These are phyloP conservation scores for Musa balbisiana DNA, from an alignment of 202 grass and related monocot genomes.

Conservation along the genomic window DNA sequence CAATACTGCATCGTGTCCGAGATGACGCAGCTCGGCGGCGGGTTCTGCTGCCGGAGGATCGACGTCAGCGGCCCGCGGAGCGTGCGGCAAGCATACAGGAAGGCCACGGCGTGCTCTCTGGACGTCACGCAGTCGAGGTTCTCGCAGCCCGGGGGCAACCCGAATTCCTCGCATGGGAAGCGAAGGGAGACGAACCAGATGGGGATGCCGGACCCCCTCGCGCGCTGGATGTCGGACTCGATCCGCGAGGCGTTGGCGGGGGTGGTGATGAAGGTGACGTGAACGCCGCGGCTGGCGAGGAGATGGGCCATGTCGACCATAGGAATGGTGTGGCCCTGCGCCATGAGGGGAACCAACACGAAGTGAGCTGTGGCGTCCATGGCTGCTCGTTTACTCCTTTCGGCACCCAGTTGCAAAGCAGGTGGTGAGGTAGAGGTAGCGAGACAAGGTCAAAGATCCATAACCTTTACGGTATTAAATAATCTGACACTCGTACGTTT, in stretches of 20 bases:
- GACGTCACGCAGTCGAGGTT: conserved; percentile 24
- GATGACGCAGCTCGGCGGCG: conserved; percentile 39
- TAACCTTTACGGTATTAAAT: too few relatives aligned
- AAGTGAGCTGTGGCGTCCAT: conserved; percentile 29
- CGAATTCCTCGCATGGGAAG: conserved; percentile 13
- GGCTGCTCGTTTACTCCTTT: too few relatives aligned
- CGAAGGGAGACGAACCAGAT: conserved; percentile 43
- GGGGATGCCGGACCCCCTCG: conserved; percentile 7
- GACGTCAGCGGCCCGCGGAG: conserved; percentile 23
- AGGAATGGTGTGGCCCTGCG: conserved; percentile 66
- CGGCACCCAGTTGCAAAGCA: too few relatives aligned
- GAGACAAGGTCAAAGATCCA: too few relatives aligned
- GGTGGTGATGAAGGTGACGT: conserved; percentile 47
- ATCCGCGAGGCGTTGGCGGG: conserved; percentile 41
- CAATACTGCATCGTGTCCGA: conserved; percentile 39
- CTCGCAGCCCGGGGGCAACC: conserved; percentile 33
- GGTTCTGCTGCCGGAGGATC: conserved; percentile 17
- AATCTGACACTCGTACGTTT: too few relatives aligned
- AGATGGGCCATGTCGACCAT: conserved; percentile 57
- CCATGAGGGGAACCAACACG: conserved; percentile 50
- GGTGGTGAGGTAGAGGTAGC: too few relatives aligned
- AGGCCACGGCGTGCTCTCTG: not conserved
- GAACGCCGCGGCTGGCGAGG: conserved; percentile 41
- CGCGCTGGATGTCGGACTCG: conserved; percentile 29
- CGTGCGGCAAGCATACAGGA: conserved; percentile 11